phyloP scores from a whole-genome alignment of 2,329 filamentous ascomycete species.

The Microdochium nivale region DNA sequence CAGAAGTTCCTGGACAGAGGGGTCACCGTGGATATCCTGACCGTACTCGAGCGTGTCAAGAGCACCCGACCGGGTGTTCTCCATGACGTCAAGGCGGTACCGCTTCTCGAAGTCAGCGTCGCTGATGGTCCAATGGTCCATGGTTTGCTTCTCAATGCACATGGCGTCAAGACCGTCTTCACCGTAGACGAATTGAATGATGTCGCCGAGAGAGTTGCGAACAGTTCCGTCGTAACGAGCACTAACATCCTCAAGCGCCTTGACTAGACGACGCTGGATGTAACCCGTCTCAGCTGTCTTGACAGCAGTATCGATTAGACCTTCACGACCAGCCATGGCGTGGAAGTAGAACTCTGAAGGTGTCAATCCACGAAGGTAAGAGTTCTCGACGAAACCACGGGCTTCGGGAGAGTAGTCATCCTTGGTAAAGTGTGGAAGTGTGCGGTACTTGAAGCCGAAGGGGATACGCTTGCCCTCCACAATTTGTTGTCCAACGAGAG shows the following conservation, averaged over 20 bases:
- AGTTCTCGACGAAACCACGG: slow-evolving; percentile 97
- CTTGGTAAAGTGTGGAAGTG: slow-evolving; percentile 95
- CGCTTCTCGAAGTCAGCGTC: slow-evolving; percentile 68
- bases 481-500: slow-evolving; percentile 93
- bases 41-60: slow-evolving; percentile 80
- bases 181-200: slow-evolving; percentile 95
- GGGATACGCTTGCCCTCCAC: slow-evolving; percentile 98
- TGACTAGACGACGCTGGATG: slow-evolving; percentile 96
- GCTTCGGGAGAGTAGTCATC: slow-evolving; percentile 98
- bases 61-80: slow-evolving; percentile 42
- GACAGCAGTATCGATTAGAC: slow-evolving; percentile 98
- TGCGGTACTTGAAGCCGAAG: slow-evolving; percentile 97
- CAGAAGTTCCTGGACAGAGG: slow-evolving; percentile 76
- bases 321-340: slow-evolving; percentile 99
- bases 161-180: slow-evolving; percentile 94
- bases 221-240: slow-evolving; percentile 97
- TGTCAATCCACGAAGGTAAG: slow-evolving; percentile 89
- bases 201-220: slow-evolving; percentile 90
- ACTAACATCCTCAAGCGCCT: slow-evolving; percentile 95
- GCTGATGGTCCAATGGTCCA: slow-evolving; percentile 79
- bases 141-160: slow-evolving; percentile 84
- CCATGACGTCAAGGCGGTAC: slow-evolving; percentile 84
- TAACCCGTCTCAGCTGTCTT: slow-evolving; percentile 99
- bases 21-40: slow-evolving; percentile 76
- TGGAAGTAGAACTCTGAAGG: slow-evolving; percentile 99